Percentiles rank a stretch among this genome's conserved stretches.
phyloP scores from a whole-genome alignment of 2,329 filamentous ascomycete species.

The Colletotrichum sp. region DNA sequence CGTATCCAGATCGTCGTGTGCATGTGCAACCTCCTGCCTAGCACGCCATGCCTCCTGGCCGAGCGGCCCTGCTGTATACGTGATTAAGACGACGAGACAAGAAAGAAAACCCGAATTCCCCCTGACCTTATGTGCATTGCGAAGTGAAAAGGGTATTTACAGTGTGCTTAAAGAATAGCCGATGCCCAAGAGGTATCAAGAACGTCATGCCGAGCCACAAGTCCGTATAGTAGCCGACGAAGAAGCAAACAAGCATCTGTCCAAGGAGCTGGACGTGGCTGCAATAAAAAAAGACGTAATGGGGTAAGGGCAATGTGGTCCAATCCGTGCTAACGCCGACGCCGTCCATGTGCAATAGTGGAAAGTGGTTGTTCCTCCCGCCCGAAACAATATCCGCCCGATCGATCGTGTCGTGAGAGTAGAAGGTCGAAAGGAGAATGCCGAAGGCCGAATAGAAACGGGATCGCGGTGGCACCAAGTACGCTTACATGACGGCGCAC shows the following conservation, averaged over 20 bases:
- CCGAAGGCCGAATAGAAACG: background rate
- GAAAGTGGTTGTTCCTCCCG: background rate
- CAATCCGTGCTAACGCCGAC: conserved; percentile 20
- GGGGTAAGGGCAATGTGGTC: background rate
- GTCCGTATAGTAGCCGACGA: background rate
- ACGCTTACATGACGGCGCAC: conserved; percentile 62
- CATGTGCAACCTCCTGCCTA: background rate
- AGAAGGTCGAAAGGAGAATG: background rate
- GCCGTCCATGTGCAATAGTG: conserved; percentile 14
- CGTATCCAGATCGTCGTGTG: background rate
- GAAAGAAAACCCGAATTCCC: background rate
- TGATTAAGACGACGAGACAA: background rate
- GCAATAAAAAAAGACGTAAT: conserved; percentile 18
- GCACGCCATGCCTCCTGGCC: background rate
- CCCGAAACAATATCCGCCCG: conserved; percentile 5
- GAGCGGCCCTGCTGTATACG: background rate
- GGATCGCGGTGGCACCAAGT: background rate
- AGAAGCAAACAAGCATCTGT: background rate
- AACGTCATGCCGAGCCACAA: conserved; percentile 4
- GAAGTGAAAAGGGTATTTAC: conserved; percentile 18
- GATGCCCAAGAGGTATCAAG: conserved; percentile 18
- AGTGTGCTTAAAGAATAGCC: conserved; percentile 8
- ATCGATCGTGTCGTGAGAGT: conserved; percentile 6
- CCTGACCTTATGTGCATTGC: conserved; percentile 2
- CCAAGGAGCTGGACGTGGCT: conserved; percentile 6